Percentiles rank a stretch among this genome's conserved stretches.
Evolutionary conservation across 148 eudicot genomes (phyloP).

Genomic region (Rheum nobile): DNA sequence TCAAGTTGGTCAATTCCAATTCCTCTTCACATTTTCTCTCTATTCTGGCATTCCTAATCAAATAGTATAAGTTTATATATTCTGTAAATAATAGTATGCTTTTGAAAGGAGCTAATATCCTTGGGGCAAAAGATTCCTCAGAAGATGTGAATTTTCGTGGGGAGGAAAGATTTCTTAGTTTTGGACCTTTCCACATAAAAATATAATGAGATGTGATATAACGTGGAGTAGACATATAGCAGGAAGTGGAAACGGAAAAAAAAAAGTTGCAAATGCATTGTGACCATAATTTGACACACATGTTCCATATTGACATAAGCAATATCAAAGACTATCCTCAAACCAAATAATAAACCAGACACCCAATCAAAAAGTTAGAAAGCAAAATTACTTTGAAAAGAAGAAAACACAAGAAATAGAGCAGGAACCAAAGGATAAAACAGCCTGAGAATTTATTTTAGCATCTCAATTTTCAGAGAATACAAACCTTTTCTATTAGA

Average conservation of each 20-base stretch:
- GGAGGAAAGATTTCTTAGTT: background rate
- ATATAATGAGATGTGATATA: background rate
- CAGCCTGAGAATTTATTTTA: background rate
- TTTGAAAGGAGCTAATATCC: background rate
- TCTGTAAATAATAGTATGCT: background rate
- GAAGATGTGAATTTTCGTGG: background rate
- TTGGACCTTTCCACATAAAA: slow-evolving; percentile 2
- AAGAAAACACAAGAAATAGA: background rate
- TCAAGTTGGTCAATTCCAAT: background rate
- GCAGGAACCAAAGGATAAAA: background rate
- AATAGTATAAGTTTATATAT: background rate
- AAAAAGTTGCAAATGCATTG: background rate
- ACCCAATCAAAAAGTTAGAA: background rate
- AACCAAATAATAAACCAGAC: background rate
- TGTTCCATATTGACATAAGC: background rate
- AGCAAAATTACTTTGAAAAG: background rate
- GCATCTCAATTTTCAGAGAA: background rate
- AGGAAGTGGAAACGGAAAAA: background rate
- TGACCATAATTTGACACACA: background rate
- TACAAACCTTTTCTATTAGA: slow-evolving; percentile 92
- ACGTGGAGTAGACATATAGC: background rate
- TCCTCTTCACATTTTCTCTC: background rate
- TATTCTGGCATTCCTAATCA: background rate
- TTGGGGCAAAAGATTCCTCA: background rate
- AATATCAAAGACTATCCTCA: background rate